Evolutionary conservation across 129 eudicot genomes (phyloP).

Genomic region (Ambrosia artemisiifolia): DNA sequence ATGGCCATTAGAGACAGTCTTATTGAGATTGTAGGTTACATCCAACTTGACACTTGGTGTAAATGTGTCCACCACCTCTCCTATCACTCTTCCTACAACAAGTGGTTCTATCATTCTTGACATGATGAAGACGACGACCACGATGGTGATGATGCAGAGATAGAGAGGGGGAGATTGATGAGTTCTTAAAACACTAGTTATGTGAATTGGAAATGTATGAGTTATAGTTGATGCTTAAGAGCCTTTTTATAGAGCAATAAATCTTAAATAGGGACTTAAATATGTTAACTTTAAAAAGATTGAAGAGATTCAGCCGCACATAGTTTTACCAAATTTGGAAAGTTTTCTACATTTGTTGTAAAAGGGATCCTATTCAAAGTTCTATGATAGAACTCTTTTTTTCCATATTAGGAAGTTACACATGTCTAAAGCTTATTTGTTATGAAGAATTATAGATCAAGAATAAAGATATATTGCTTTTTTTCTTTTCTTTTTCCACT

Average conservation of each 20-base stretch:
- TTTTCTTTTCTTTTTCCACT: conserved; percentile 16
- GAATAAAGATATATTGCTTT: conserved; percentile 22
- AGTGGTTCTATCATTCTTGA: conserved; percentile 46
- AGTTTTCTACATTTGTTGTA: conserved; percentile 21
- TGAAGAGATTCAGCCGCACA: conserved; percentile 29
- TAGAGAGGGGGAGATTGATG: background rate
- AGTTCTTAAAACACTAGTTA: conserved; percentile 5
- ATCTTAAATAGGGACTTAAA: conserved; percentile 2
- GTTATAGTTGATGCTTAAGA: conserved; percentile 22
- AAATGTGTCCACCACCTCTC: conserved; percentile 83
- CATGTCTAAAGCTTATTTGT: conserved; percentile 32
- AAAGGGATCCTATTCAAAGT: conserved; percentile 32
- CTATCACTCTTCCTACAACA: conserved; percentile 71
- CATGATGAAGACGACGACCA: conserved; percentile 12
- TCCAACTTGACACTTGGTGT: conserved; percentile 66
- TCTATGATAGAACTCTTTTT: background rate
- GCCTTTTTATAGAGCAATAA: conserved; percentile 26
- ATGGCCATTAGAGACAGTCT: conserved; percentile 79
- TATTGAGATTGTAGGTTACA: conserved; percentile 61
- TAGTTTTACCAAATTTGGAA: conserved; percentile 29
- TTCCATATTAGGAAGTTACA: conserved; percentile 20
- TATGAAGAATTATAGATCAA: conserved; percentile 26
- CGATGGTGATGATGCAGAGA: conserved; percentile 1
- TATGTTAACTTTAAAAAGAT: conserved; percentile 15
- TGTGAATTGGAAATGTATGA: conserved; percentile 22